Conservation (phyloP, 345 rosid genomes). For the Euphorbia pulcherrima region DNA sequence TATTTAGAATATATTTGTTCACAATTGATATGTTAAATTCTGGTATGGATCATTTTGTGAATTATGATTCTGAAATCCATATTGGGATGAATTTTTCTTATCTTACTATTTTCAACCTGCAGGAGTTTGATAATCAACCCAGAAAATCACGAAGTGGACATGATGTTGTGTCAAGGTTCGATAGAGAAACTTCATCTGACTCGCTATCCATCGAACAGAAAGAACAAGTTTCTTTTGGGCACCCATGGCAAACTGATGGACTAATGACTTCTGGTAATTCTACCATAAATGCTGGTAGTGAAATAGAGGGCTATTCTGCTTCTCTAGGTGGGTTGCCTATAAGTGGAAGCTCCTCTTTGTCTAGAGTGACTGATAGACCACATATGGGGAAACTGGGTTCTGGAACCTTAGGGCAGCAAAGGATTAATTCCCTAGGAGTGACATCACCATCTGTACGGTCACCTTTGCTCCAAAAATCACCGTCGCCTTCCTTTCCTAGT, state of each 20-base stretch:
- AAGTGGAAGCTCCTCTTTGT: constrained; percentile 37
- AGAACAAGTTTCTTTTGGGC: constrained; percentile 39
- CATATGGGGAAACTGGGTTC: constrained; percentile 40
- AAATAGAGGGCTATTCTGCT: constrained; percentile 48
- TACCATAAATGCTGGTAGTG: constrained; percentile 24
- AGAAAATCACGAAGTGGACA: constrained; percentile 38
- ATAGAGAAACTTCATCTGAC: constrained; percentile 40
- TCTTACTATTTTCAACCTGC: constrained; percentile 22
- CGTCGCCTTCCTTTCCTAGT: constrained; percentile 35
- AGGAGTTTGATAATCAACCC: constrained; percentile 58
- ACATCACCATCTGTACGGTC: constrained; percentile 48
- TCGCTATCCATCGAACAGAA: constrained; percentile 51
- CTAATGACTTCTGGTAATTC: constrained; percentile 27
- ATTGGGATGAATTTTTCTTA: background rate
- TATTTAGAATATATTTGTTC: background rate
- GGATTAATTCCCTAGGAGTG: constrained; percentile 34
- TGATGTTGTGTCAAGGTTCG: constrained; percentile 42
- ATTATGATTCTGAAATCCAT: background rate
- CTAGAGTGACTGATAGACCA: constrained; percentile 44
- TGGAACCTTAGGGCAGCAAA: constrained; percentile 45
- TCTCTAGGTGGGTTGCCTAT: constrained; percentile 32
- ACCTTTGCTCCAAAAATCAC: constrained; percentile 36
- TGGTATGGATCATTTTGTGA: background rate
- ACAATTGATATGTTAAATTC: no score
- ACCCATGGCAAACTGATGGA: constrained; percentile 34